These are phyloP conservation scores for Aspergillus quadrilineatus DNA, from an alignment of 2,329 filamentous ascomycete genomes.

Conservation along the genomic window DNA sequence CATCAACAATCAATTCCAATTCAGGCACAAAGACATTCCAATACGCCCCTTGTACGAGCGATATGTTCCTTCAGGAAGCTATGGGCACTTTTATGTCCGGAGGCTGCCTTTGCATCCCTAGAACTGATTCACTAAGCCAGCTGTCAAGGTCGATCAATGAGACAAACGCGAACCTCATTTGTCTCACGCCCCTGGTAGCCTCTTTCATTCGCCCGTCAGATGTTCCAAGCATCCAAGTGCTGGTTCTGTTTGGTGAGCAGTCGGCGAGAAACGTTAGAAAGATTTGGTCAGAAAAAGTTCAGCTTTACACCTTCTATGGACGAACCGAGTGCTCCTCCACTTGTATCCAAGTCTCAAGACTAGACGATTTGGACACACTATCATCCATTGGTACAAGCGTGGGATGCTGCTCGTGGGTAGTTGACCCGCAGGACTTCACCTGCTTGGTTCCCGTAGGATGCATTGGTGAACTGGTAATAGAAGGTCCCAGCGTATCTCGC, in stretches of 20 bases:
- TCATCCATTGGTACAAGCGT: constrained; percentile 25
- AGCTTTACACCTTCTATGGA: constrained; percentile 27
- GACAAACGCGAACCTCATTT: constrained; percentile 33
- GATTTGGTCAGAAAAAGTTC: constrained; percentile 15
- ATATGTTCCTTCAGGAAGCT: constrained; percentile 44
- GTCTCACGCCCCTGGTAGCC: constrained; percentile 34
- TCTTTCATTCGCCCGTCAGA: constrained; percentile 27
- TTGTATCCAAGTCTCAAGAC: constrained; percentile 20
- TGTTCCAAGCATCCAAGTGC: constrained; percentile 25
- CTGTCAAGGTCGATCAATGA: constrained; percentile 54
- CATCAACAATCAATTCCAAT: constrained; percentile 23
- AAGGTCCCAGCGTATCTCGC: constrained; percentile 52
- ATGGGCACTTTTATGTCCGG: constrained; percentile 42
- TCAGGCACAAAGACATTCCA: constrained; percentile 36
- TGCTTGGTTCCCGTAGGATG: constrained; percentile 37
- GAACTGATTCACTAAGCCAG: constrained; percentile 48
- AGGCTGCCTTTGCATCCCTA: constrained; percentile 50
- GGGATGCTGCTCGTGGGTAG: constrained; percentile 35
- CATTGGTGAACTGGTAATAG: constrained; percentile 25
- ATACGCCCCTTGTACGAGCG: constrained; percentile 48
- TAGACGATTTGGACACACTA: background rate
- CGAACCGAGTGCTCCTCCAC: constrained; percentile 27
- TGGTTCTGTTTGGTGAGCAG: constrained; percentile 24
- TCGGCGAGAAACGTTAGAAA: background rate
- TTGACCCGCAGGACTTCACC: constrained; percentile 29